These are phyloP conservation scores for Solanum sitiens DNA, from an alignment of 257 asterid genomes.

Conservation along the genomic window DNA sequence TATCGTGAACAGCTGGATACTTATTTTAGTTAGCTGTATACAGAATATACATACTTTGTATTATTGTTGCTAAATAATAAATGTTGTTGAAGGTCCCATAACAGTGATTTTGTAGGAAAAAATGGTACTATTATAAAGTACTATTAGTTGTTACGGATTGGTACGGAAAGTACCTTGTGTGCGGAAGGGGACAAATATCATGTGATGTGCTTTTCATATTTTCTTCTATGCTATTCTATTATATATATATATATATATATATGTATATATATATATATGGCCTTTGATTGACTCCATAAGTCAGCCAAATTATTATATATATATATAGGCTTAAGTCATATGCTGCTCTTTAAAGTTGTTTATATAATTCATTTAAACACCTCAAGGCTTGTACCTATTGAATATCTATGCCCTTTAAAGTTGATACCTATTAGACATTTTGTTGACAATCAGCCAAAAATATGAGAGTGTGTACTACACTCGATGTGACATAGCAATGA, in stretches of 20 bases:
- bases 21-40: background rate
- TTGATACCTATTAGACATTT: no score
- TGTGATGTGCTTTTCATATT: background rate
- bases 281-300: background rate
- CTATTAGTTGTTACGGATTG: background rate
- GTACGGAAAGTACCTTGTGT: background rate
- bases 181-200: background rate
- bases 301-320: background rate
- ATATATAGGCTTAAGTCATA: no score
- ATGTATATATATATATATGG: background rate
- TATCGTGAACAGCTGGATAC: background rate
- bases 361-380: no score
- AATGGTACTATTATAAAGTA: background rate
- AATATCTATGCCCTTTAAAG: background rate
- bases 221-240: background rate
- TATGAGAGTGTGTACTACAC: no score
- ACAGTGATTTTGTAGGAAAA: background rate
- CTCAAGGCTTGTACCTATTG: no score
- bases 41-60: background rate
- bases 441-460: no score
- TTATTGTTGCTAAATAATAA: background rate
- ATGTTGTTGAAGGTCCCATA: background rate
- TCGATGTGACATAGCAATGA: no score
- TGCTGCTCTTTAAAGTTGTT: no score
- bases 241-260: background rate